Evolutionary conservation across 2,329 filamentous ascomycete species (phyloP).

Genomic region (Penicillium sp.): DNA sequence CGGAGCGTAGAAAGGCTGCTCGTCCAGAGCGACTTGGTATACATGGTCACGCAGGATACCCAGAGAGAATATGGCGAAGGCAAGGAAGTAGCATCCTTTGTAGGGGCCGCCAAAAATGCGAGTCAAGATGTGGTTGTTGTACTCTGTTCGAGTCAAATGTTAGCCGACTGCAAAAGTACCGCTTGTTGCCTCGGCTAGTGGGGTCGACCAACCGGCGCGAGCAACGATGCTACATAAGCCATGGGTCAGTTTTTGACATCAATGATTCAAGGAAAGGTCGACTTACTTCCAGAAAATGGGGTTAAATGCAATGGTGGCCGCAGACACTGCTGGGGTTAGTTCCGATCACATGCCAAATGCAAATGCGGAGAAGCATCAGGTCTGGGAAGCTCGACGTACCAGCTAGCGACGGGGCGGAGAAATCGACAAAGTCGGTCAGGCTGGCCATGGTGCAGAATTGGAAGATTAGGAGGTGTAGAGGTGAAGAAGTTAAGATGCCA

Average conservation of each 20-base stretch:
- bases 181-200: conserved; percentile 10
- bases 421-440: conserved; percentile 51
- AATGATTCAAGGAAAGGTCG: background rate
- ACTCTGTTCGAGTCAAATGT: conserved; percentile 57
- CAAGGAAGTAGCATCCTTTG: conserved; percentile 83
- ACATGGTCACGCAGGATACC: conserved; percentile 83
- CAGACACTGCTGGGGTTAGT: conserved; percentile 60
- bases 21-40: conserved; percentile 76
- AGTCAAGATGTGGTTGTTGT: conserved; percentile 83
- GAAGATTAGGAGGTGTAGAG: background rate
- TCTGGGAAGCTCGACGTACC: conserved; percentile 46
- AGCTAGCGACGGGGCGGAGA: conserved; percentile 62
- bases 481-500: background rate
- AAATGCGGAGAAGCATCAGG: conserved; percentile 16
- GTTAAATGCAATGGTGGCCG: conserved; percentile 82
- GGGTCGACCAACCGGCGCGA: conserved; percentile 60
- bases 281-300: conserved; percentile 99
- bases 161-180: conserved; percentile 8
- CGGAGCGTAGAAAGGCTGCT: conserved; percentile 69
- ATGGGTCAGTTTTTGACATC: conserved; percentile 9
- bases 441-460: conserved; percentile 28
- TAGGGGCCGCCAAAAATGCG: conserved; percentile 77
- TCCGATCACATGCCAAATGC: conserved; percentile 29
- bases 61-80: conserved; percentile 81
- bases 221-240: conserved; percentile 64